Evolutionary conservation across 805 yeast species (phyloP).

Genomic region (Teunomyces barrocoloradensis): DNA sequence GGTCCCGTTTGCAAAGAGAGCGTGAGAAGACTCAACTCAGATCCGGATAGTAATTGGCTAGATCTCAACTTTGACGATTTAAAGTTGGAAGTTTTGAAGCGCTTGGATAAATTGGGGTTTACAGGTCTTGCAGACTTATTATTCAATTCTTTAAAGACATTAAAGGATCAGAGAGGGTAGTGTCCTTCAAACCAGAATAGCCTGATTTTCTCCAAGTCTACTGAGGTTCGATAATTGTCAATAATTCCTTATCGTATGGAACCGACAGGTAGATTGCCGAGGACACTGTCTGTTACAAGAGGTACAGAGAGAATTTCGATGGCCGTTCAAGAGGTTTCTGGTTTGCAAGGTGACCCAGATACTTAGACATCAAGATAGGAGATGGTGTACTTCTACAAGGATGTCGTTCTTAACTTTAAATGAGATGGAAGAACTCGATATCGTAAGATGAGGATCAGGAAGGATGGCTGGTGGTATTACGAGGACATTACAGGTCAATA

Average conservation of each 20-base stretch:
- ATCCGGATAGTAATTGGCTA: conserved; percentile 36
- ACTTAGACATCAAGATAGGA: neutral
- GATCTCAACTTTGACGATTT: conserved; percentile 42
- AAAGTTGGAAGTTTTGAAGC: conserved; percentile 42
- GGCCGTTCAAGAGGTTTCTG: no score
- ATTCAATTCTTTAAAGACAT: conserved; percentile 52
- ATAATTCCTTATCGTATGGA: no score
- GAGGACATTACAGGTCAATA: conserved; percentile 64
- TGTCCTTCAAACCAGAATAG: no score
- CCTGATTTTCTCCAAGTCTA: no score
- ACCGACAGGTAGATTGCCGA: no score
- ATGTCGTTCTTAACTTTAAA: conserved; percentile 61
- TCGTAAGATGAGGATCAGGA: conserved; percentile 81
- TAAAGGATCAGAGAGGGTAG: conserved; percentile 25
- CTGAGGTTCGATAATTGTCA: no score
- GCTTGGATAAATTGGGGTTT: conserved; percentile 44
- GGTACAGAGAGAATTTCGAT: no score
- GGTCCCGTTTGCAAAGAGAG: conserved; percentile 53
- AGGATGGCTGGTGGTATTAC: conserved; percentile 67
- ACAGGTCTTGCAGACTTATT: conserved; percentile 49
- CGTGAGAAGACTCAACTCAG: conserved; percentile 29
- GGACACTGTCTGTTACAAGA: no score
- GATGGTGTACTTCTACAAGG: conserved; percentile 35
- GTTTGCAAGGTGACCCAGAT: neutral
- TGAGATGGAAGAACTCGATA: conserved; percentile 66